phyloP scores from a whole-genome alignment of 352 stramenopile species.

The Phytophthora agathidicida region DNA sequence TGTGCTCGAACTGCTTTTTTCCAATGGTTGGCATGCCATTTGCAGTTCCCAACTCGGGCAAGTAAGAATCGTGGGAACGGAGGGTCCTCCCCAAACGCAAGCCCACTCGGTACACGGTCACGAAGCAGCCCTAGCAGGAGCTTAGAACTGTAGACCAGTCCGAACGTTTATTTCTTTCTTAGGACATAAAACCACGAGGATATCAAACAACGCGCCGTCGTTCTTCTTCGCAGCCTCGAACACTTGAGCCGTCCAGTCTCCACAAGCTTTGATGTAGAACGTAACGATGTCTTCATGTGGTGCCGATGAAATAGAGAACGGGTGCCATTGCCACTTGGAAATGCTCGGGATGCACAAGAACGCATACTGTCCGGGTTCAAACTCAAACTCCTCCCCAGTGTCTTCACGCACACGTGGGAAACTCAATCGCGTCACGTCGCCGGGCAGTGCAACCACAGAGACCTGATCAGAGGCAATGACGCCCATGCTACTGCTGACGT shows the following conservation, averaged over 20 bases:
- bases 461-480: slow-evolving; percentile 26
- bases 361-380: slow-evolving; percentile 57
- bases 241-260: slow-evolving; percentile 64
- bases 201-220: slow-evolving; percentile 9
- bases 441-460: slow-evolving; percentile 3
- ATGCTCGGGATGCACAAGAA: slow-evolving; percentile 78
- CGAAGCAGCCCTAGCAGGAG: no score
- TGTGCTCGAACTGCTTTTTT: no score
- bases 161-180: no score
- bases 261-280: slow-evolving; percentile 54
- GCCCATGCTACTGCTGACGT: slow-evolving; percentile 10
- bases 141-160: no score
- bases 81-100: no score
- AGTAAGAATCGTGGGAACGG: no score
- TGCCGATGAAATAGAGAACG: slow-evolving; percentile 80
- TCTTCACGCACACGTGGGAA: slow-evolving; percentile 38
- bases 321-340: slow-evolving; percentile 79
- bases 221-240: neutral
- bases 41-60: no score
- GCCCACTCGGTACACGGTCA: no score
- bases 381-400: slow-evolving; percentile 32
- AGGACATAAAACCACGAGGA: no score
- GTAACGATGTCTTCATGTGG: slow-evolving; percentile 56
- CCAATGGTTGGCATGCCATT: no score
- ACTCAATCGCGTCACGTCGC: slow-evolving; percentile 37